Evolutionary conservation across 345 rosid genomes (phyloP), one percentile per base, ranked within the genome.

Genomic region (Populus euphratica): DNA sequence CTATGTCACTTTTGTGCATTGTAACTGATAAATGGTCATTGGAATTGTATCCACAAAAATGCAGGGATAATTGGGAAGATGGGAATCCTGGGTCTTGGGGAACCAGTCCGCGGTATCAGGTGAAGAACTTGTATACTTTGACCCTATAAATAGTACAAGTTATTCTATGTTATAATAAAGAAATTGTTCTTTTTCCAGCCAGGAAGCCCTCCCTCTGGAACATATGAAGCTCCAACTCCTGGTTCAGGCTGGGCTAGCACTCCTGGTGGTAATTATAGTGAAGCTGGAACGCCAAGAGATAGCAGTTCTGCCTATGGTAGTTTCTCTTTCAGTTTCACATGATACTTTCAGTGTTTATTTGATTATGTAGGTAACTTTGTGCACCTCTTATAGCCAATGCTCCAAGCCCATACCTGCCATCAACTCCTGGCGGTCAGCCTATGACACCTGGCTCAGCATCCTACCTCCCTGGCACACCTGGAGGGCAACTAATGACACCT

Each of bases 401-500:
- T 76, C 94, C 99, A 39, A 93, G 97, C 77, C 98, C 97, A 27
- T 93, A 96, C 82, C 81, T 92, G 80, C 98, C 99, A 47, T 96
- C 96, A 43, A 96, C 97, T 70, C 98, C 96, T 70, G 92, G 94
- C 49, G 89, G 92, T 66, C 97, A 91, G 75, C 98, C 98, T 17
- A 91, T 91, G 97, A 93, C 99, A 25, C 99, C 99, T 10, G 88
- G 90, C 71, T 92, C 96, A 14, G 81, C 87, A 49, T 82, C 90
- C 14, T 96, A 88, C 84, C 86, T 93, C 73, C 99, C 99, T 59
- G 96, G 97, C 50, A 96, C 99, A 79, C 99, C 98, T 59, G 98
- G 98, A 52, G 98, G 98, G 75, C 99, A 96, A 81, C 98, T 96
- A 61, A 96, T 96, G 99, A 96, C 98, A 25, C 99, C 99, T n/a